These are phyloP conservation scores for Silene noctiflora DNA, from an alignment of 179 eudicot species.

Conservation along the genomic window DNA sequence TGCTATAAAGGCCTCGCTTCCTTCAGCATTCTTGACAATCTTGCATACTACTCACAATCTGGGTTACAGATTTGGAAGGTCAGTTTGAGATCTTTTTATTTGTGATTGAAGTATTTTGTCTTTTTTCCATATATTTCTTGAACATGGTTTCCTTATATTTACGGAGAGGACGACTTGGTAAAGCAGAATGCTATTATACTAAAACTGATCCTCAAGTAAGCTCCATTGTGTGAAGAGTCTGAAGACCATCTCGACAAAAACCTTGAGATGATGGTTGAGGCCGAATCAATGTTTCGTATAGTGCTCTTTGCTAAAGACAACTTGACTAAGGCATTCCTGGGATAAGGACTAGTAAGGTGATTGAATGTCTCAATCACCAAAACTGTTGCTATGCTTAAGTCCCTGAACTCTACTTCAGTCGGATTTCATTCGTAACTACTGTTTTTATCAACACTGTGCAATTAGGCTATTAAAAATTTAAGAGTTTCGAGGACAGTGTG, in stretches of 20 bases:
- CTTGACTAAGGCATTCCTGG: not conserved
- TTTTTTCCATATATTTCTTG: not conserved
- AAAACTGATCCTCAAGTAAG: not conserved
- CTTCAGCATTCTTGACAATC: conserved; percentile 80
- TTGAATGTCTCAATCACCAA: conserved; percentile 3
- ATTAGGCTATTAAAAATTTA: not conserved
- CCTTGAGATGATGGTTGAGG: too few relatives aligned
- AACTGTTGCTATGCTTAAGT: not conserved
- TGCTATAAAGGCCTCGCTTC: conserved; percentile 85
- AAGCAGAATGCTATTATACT: not conserved
- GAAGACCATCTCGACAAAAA: too few relatives aligned
- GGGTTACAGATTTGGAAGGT: conserved; percentile 89
- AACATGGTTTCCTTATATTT: not conserved
- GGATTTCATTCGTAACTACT: too few relatives aligned
- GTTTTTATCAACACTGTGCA: too few relatives aligned
- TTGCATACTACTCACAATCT: conserved; percentile 78
- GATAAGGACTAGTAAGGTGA: too few relatives aligned
- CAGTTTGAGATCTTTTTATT: conserved; percentile 16
- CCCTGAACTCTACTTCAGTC: not conserved
- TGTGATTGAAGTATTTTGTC: not conserved
- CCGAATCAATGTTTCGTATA: too few relatives aligned
- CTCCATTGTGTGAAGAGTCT: not conserved
- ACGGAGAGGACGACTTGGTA: not conserved
- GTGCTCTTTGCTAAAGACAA: not conserved
- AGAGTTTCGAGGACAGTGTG: not conserved